Conservation (phyloP, 306 rosid species). For the Arachis stenosperma region DNA sequence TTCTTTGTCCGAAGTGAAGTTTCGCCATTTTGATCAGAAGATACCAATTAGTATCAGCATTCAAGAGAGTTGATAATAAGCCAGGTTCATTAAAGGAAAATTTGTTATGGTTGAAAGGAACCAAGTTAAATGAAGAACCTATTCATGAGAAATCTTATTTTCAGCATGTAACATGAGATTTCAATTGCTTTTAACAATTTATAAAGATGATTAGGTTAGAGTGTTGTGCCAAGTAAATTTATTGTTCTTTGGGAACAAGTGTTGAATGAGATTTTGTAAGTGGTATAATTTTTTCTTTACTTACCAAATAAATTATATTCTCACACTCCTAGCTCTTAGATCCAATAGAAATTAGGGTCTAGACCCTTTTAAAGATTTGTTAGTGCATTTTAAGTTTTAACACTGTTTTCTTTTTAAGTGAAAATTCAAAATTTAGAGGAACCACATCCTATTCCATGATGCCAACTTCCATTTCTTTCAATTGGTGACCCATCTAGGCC, state of each 20-base stretch:
- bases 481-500: no score
- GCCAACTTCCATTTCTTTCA: not conserved
- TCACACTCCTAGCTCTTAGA: no score
- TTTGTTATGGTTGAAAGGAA: not conserved
- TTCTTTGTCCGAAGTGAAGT: conserved; percentile 40
- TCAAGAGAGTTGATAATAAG: not conserved
- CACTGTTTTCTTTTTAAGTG: not conserved
- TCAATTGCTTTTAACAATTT: no score
- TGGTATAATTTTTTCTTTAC: conserved; percentile 8
- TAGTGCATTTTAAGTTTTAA: not conserved
- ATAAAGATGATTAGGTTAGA: no score
- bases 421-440: no score
- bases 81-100: not conserved
- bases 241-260: no score
- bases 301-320: conserved; percentile 1
- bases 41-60: no score
- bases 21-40: conserved; percentile 37
- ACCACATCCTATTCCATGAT: not conserved
- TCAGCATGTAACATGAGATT: not conserved
- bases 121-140: no score
- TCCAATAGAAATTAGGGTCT: no score
- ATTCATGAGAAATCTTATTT: conserved; percentile 13
- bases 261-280: no score
- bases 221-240: no score
- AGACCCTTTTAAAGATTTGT: no score